phyloP scores from a whole-genome alignment of 805 yeast genomes.

The Saturnispora serradocipensis region DNA sequence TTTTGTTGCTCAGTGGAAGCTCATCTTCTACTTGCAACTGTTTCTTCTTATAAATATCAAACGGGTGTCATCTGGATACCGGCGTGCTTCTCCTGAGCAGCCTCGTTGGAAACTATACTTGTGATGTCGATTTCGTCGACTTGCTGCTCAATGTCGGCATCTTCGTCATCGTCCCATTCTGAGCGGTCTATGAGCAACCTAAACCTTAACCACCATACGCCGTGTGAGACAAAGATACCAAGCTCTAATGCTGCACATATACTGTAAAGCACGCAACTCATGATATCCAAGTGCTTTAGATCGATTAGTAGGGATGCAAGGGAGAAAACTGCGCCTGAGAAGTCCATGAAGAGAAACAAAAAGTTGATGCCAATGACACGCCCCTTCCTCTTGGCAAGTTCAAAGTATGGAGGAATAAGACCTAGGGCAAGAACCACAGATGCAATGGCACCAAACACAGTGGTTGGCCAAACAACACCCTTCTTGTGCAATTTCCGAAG shows the following conservation, averaged over 20 bases:
- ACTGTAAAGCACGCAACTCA: conserved; percentile 71
- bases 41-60: not conserved
- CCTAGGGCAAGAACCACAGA: conserved; percentile 42
- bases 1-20: not conserved
- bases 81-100: not conserved
- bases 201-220: conserved; percentile 54
- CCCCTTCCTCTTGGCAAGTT: conserved; percentile 42
- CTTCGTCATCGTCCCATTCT: conserved; percentile 2
- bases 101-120: not conserved
- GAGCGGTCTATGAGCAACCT: conserved; percentile 15
- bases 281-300: conserved; percentile 49
- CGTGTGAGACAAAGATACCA: conserved; percentile 67
- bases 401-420: conserved; percentile 47
- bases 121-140: not conserved
- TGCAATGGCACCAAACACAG: conserved; percentile 42
- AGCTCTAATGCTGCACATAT: conserved; percentile 66
- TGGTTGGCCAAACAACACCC: conserved; percentile 37
- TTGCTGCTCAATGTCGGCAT: not conserved
- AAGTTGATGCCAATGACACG: conserved; percentile 49
- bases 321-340: conserved; percentile 53
- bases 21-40: not conserved
- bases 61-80: not conserved
- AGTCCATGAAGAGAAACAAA: conserved; percentile 39
- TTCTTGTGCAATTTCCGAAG: conserved; percentile 35
- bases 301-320: conserved; percentile 47